These are phyloP conservation scores for Quercus mongolica DNA, from an alignment of 306 rosid species.

Conservation along the genomic window DNA sequence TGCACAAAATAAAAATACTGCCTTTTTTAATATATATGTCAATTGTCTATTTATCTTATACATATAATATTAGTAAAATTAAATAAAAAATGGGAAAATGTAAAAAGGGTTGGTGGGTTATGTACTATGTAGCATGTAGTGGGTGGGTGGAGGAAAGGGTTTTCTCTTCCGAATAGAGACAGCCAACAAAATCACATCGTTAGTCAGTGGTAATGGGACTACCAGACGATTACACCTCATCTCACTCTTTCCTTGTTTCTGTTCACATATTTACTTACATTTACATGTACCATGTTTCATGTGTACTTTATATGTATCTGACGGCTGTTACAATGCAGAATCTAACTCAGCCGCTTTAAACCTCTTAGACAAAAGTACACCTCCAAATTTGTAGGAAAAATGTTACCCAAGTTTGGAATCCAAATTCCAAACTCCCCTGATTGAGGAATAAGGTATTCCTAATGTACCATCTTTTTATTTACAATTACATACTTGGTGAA, in stretches of 20 bases:
- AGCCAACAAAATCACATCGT: slow-evolving; percentile 56
- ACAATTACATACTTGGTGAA: too few relatives aligned
- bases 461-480: too few relatives aligned
- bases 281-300: not conserved
- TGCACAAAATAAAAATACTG: slow-evolving; percentile 8
- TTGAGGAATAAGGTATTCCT: too few relatives aligned
- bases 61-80: not conserved
- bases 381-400: too few relatives aligned
- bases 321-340: slow-evolving; percentile 4
- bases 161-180: slow-evolving; percentile 10
- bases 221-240: slow-evolving; percentile 11
- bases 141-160: slow-evolving; percentile 28
- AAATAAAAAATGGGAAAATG: not conserved
- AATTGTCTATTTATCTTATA: slow-evolving; percentile 9
- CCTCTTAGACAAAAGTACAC: too few relatives aligned
- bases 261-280: not conserved
- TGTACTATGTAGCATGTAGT: not conserved
- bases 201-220: slow-evolving; percentile 51
- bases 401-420: not conserved
- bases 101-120: slow-evolving; percentile 33
- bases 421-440: too few relatives aligned
- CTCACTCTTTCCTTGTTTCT: not conserved
- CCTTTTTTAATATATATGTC: slow-evolving; percentile 13
- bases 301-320: not conserved
- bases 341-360: not conserved